Base-by-base conservation (phyloP, 352 stramenopile species). In the Pythium insidiosum region DNA sequence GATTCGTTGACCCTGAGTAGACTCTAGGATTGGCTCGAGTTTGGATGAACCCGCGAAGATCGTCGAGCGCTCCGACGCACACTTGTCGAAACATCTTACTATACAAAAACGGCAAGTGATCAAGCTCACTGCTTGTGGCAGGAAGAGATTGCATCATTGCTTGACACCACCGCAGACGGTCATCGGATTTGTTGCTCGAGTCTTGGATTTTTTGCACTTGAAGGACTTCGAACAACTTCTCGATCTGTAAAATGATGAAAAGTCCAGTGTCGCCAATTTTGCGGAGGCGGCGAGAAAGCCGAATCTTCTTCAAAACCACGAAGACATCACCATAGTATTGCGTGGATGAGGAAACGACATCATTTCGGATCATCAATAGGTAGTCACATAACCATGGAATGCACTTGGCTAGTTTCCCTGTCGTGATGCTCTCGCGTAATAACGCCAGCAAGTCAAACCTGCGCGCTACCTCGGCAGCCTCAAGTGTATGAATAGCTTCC, bases 321-420 rank as follows among this genome's bases (percentile, higher is more conserved):
- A 88, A 30, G 11, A 76, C 50, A 16, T 77, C 56, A 29, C 70
- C 64, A 22, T 80, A 73, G 36, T 82, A 78, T 5, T 26, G 61
- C 39, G 70, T 88, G 2, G 47, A 61, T 1, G 45, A 54, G 2
- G 72, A 81, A 1, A 88, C 43, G 5, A 50, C 54, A 47, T 88
- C 70, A 13, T 71, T 56, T 0, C 61, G 66, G 9, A 88, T 43
- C 69, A 88, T 85, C 2, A 42, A 63, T 2, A 85, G 38, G 40
- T 83, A 88, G 43, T 84, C 75, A 25, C 68, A 73, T 3, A 85
- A 31, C 72, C 72, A 88, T 24, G 72, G 69, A 12, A 84, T 61
- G 19, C 68, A 82, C 55, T 79, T 83, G 22, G 70, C 66, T 6
- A 84, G 50, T 16, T 54, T 69, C 16, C 51, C 24, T 1, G 62